Base-by-base conservation (phyloP, 352 stramenopile species). In the Pythium graminicola region DNA sequence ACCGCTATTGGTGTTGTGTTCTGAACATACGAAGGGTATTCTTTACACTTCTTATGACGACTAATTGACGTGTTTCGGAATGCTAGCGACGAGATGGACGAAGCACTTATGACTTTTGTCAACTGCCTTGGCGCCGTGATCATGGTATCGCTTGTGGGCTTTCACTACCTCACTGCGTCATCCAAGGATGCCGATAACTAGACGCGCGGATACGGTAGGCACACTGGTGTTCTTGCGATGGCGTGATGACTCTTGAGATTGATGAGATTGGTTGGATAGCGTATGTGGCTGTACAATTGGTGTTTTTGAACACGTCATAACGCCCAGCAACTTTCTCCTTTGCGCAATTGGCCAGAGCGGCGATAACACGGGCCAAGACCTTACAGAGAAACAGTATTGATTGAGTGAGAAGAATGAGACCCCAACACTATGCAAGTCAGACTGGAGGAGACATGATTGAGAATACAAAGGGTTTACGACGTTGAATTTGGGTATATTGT, bases 91-190 rank as follows among this genome's bases (percentile, higher is more conserved):
- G 80, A 93, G 67, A 93, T 95, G 81, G 84, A 95, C 51, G 56
- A 77, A 33, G 74, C 74, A 61, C 64, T 95, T 38, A 95, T 95
- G 84, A 78, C 72, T 36, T 95, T 95, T 64, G 84, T 95, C 41
- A 95, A 95, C 70, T 86, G 71, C 59, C 69, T 95, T 33, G 84
- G 84, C 50, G 76, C 84, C 10, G 72, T 87, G 14, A 92, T 95
- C 67, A 95, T 92, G 80, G 66, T 95, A 20, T 91, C 81, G 27
- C 67, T 95, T 20, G 82, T 95, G 32, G 78, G 81, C 23, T 95
- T 93, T 67, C 84, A 95, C 66, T 95, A 93, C 62, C 76, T 95
- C 44, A 91, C 81, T 27, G 79, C 84, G 9, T 85, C 79, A 14
- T 67, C 76, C 23, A 88, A 88, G 56, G 84, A 94, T 46, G 78